Evolutionary conservation across 495 filamentous ascomycete genomes (phyloP), one percentile per base, ranked within the genome.

Genomic region (Xylaria longipes): DNA sequence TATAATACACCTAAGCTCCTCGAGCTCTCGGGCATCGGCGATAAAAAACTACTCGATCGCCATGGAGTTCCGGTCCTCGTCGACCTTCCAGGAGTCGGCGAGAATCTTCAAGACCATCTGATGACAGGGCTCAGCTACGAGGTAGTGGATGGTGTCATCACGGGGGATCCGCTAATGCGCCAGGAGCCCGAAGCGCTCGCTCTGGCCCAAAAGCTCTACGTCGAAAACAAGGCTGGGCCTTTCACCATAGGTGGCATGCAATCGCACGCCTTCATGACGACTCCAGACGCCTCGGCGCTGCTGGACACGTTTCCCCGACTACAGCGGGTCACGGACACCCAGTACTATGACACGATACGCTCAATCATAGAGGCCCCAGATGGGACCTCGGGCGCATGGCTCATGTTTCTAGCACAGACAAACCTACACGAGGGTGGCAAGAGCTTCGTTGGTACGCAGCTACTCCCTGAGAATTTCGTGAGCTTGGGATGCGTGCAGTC

Each of bases 1-100:
- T 82, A 85, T 45, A 81, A 84, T 57, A 80, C 84, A 4, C 85
- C 85, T 12, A 82, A 84, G 74, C 77, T 88, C 2, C 80, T 88
- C 29, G 84, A 85, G 80, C 80, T 85, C 15, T 84, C 81, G 17
- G 86, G 85, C 25, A 74, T 88, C 35, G 84, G 86, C 1, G 74
- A 80, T 0, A 54, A 39, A 5, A 65, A 71, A 8, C 45, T 78
- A 29, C 72, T 84, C 0, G n/a, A 69, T 0, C 57, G 75, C 50
- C 78, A 78, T 50, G 71, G 65, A 25, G 79, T 83, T 31, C 45
- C 67, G 1, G 54, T 69, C 15, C 33, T 75, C 25, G 62, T 75
- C 11, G 70, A 82, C 61, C 56, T 73, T 0, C 81, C 80, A 31
- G 75, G 76, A 12, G 81, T 85, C 6, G 82, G 83, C 14, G 60